Conservation (phyloP, 106 monocot species). For the Xerophyta viscosa region DNA sequence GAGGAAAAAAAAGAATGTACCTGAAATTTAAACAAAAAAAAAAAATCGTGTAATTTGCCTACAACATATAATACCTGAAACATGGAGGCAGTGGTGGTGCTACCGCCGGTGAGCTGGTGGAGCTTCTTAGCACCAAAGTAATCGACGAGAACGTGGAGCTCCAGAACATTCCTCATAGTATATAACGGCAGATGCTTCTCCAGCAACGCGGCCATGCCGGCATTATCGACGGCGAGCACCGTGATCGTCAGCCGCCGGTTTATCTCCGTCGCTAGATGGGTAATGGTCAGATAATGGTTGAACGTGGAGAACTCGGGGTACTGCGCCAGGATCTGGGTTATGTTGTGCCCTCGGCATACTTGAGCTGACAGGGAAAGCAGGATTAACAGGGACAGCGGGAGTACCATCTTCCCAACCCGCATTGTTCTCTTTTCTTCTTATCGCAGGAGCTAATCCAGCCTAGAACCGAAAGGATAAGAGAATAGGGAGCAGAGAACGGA, state of each 20-base stretch:
- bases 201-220: conserved; percentile 39
- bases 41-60: too few relatives aligned
- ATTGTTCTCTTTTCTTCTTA: too few relatives aligned
- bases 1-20: too few relatives aligned
- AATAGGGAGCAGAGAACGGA: not conserved
- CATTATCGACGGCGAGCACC: conserved; percentile 56
- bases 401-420: not conserved
- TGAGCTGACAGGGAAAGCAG: not conserved
- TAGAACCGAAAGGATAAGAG: not conserved
- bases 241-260: conserved; percentile 60
- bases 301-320: conserved; percentile 59
- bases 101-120: conserved; percentile 37
- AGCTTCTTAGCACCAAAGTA: conserved; percentile 61
- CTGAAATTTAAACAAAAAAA: too few relatives aligned
- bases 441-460: not conserved
- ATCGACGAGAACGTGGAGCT: conserved; percentile 53
- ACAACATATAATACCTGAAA: conserved; percentile 20
- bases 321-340: conserved; percentile 57
- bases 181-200: conserved; percentile 21
- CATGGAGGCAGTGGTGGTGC: conserved; percentile 37
- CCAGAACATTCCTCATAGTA: conserved; percentile 35
- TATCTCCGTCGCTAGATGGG: conserved; percentile 53
- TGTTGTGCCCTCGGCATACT: conserved; percentile 44
- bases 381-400: not conserved
- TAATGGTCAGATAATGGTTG: conserved; percentile 59